Percentiles rank a stretch among this genome's conserved stretches.
Evolutionary conservation across 257 asterid genomes (phyloP).

Genomic region (Penstemon eatonii): DNA sequence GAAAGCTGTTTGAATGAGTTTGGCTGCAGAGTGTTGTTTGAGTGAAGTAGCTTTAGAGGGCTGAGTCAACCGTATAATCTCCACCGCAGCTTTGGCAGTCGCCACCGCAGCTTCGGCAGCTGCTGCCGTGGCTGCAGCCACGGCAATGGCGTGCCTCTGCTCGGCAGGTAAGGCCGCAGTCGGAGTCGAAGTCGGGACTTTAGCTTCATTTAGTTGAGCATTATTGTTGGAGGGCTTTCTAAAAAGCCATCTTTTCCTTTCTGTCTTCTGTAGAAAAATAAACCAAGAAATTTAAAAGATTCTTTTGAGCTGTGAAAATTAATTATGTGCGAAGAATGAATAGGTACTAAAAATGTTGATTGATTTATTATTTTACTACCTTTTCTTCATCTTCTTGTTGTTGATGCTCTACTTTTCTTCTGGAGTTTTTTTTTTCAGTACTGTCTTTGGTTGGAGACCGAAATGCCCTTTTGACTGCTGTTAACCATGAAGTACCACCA

Average conservation of each 20-base stretch:
- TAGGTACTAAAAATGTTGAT: too few relatives aligned
- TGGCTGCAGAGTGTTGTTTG: slow-evolving; percentile 62
- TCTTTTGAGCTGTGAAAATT: neutral
- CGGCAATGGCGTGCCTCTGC: slow-evolving; percentile 76
- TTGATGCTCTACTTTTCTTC: slow-evolving; percentile 59
- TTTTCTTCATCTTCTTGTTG: slow-evolving; percentile 56
- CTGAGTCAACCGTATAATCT: slow-evolving; percentile 62
- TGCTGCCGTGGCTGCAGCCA: slow-evolving; percentile 70
- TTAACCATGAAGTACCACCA: slow-evolving; percentile 64
- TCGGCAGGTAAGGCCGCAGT: slow-evolving; percentile 36
- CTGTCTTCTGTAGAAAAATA: slow-evolving; percentile 51
- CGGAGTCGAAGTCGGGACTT: slow-evolving; percentile 17
- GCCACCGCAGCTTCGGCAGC: slow-evolving; percentile 85
- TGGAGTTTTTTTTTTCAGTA: slow-evolving; percentile 52
- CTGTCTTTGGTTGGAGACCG: slow-evolving; percentile 80
- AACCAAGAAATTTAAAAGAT: neutral
- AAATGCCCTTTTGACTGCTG: slow-evolving; percentile 87
- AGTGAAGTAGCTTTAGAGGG: slow-evolving; percentile 34
- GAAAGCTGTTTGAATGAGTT: slow-evolving; percentile 72
- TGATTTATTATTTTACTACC: slow-evolving; percentile 39
- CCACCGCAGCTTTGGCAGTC: slow-evolving; percentile 75
- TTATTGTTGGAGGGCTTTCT: slow-evolving; percentile 45
- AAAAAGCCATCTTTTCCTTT: slow-evolving; percentile 82
- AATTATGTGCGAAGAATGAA: too few relatives aligned
- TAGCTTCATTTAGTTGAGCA: slow-evolving; percentile 32